Percentiles rank a stretch among this genome's conserved stretches.
Conservation (phyloP, 768 basidiomycete genomes). For the Trametes coccinea region DNA sequence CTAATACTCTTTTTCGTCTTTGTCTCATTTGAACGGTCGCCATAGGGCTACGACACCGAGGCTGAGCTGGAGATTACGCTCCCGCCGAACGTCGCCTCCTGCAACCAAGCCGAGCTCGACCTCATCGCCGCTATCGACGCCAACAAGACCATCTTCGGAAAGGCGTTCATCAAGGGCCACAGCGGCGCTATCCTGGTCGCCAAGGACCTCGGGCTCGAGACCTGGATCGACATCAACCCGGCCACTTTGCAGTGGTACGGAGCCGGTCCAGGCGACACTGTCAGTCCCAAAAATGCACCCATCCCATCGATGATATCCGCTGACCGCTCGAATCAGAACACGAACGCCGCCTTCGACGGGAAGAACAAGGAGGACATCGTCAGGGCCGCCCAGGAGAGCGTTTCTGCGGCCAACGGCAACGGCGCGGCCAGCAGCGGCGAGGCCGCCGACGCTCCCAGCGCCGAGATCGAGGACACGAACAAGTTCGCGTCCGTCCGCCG, state of each 20-base stretch:
- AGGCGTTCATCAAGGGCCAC: constrained; percentile 9
- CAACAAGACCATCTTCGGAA: not conserved
- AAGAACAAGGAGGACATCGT: not conserved
- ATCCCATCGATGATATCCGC: too few species aligned
- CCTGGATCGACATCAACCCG: not conserved
- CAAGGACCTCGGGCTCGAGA: not conserved
- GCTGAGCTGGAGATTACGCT: not conserved
- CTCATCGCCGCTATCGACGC: not conserved
- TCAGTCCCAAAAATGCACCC: not conserved
- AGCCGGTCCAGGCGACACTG: not conserved
- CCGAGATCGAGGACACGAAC: not conserved
- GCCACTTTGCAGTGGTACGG: not conserved
- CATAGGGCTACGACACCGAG: constrained; percentile 1
- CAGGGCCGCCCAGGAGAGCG: not conserved
- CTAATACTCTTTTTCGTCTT: too few species aligned
- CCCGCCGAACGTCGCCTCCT: not conserved
- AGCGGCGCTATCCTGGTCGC: not conserved
- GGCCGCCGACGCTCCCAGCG: not conserved
- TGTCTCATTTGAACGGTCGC: too few species aligned
- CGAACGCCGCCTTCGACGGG: not conserved
- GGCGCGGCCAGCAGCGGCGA: not conserved
- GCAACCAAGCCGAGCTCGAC: constrained; percentile 1
- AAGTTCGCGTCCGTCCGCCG: not conserved
- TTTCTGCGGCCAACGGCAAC: not conserved
- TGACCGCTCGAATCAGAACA: not conserved